A percentile compares a stretch with the other conserved stretches of the same genome.
phyloP scores from a whole-genome alignment of 1,284 basidiomycete genomes.

The Apiotrichum brassicae region DNA sequence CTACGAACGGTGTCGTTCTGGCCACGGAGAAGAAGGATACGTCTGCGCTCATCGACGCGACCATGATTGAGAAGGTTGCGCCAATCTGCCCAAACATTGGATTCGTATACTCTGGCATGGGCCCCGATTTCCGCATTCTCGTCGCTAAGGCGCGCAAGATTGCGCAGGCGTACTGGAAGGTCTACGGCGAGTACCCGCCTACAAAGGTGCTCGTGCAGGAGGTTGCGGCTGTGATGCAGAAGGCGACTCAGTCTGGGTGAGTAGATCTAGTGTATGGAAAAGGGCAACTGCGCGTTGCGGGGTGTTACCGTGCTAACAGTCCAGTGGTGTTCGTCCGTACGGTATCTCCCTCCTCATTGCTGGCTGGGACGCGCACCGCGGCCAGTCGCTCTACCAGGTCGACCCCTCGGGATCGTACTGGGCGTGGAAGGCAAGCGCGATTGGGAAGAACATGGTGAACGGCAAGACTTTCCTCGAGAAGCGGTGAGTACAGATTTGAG shows the following conservation, averaged over 20 bases:
- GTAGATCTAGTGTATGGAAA: not conserved
- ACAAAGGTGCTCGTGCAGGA: conserved; percentile 94
- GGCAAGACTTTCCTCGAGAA: conserved; percentile 99
- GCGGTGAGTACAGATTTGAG: conserved; percentile 61
- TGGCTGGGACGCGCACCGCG: conserved; percentile 87
- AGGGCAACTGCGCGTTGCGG: too few species aligned
- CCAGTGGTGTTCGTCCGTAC: conserved; percentile 95
- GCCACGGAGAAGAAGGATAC: conserved; percentile 99
- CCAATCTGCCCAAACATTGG: conserved; percentile 98
- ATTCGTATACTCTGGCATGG: conserved; percentile 99
- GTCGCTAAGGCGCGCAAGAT: conserved; percentile 92
- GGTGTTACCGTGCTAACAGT: conserved; percentile 10
- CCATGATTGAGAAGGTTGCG: conserved; percentile 93
- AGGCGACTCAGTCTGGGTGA: conserved; percentile 96
- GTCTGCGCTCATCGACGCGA: conserved; percentile 94
- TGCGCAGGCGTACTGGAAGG: conserved; percentile 98
- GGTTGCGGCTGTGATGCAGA: conserved; percentile 96
- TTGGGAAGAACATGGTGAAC: conserved; percentile 99
- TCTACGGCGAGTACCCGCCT: conserved; percentile 98
- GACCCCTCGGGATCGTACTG: conserved; percentile 98
- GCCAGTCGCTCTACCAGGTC: conserved; percentile 93
- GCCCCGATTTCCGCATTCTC: conserved; percentile 93
- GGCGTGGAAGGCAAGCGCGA: conserved; percentile 99
- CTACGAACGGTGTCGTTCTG: conserved; percentile 97
- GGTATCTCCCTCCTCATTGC: conserved; percentile 95